Evolutionary conservation across 352 stramenopile genomes (phyloP), one percentile per base, ranked within the genome.

Genomic region (Phytophthora cactorum): DNA sequence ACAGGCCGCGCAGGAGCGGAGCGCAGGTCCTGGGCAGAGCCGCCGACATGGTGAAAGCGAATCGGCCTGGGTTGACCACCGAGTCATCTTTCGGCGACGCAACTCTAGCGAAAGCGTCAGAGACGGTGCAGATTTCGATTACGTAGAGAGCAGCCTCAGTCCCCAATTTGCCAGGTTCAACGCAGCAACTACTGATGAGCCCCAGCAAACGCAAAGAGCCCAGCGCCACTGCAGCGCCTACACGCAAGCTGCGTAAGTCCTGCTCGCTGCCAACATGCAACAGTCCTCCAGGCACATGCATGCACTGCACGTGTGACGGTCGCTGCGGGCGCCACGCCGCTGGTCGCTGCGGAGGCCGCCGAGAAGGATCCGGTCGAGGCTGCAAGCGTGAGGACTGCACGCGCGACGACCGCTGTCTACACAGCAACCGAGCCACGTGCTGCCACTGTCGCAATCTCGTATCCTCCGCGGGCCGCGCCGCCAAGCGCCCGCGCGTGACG

Each of bases 241-340:
- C 53, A 5, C 78, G 83, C 32, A 92, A 92, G 66, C 71, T 90
- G 47, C 82, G 84, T 63, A 91, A 92, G 61, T 80, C 77, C 12
- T 92, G 84, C 69, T 90, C 81, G 50, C 57, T 92, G 25, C 72
- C 84, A n/a, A 81, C 77, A 36, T 92, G 84, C 70, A 72, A 68
- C 31, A 78, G 75, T 45, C 67, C 69, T 29, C 81, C 75, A 0
- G 82, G 82, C 49, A 81, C 86, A 53, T 92, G 84, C 71, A 92
- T 92, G 84, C 84, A 92, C 69, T 92, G 85, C 74, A 88, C 85
- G n/a, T 93, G 85, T 54, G 85, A 93, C 64, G 85, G 85, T 34
- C 77, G 78, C 22, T 93, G 84, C 58, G 84, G 84, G 22, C 75
- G 75, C 25, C 84, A 93, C 66, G 69, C 65, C 41, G 43, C 66